Base-by-base conservation (phyloP, 306 rosid genomes). In the Trichosanthes cucumerina region DNA sequence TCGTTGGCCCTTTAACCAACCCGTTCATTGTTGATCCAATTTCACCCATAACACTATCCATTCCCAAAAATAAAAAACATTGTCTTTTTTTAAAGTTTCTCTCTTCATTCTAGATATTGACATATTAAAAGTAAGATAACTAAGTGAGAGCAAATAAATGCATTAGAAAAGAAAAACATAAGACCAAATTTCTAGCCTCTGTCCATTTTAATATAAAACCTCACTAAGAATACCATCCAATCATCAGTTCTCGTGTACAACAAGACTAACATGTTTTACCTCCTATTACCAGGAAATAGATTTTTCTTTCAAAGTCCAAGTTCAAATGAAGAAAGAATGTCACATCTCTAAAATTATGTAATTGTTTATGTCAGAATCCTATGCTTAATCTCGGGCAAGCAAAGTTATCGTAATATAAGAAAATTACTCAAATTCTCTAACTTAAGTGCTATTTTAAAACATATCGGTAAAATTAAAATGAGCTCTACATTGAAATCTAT, bases 221-320 rank as follows among this genome's bases (percentile, higher is more conserved):
- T 59, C 79, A 59, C 60, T 77, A 9, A 43, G 74, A 24, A 24
- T 58, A 81, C 31, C 16, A 64, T 62, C 82, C 80, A 62, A 76
- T 74, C 79, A 81, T 79, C 78, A 56, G 80, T 44, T 53, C 64
- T 72, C 57, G 70, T 26, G 63, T 78, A 72, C 82, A 78, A 34
- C 16, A 33, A 36, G 16, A 71, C 14, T 34, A 33, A 28, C 43
- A 33, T 4, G 15, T 36, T 18, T 36, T 3, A 65, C 8, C 72
- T 65, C 47, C 44, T 65, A 18, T 16, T 8, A 65, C 4, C 7
- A 34, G 49, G 47, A 63, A 38, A 18, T 15, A 66, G 50, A 19
- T 10, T 39, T 2, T 64, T 33, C 72, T 66, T 36, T 66, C 15
- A n/a, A 66, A 66, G 6, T 8, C 28, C 31, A 38, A 3, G 49